Base-by-base conservation (phyloP, 1,139 yeast species). In the Hemisphaericaspora xylofermentans region DNA sequence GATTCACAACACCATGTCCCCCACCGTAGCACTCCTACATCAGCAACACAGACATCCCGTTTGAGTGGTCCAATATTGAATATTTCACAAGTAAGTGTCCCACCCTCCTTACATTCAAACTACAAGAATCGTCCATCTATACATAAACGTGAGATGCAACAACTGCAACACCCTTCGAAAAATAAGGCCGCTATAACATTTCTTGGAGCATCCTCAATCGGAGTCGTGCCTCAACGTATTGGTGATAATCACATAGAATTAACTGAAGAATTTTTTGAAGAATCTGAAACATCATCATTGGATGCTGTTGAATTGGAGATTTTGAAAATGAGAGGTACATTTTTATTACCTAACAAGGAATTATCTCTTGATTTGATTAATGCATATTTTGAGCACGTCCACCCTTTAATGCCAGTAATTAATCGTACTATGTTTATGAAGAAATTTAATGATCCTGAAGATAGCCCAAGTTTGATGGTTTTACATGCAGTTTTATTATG, bases 331-430 rank as follows among this genome's bases (percentile, higher is more conserved):
- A 68, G 86, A 45, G 94, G 94, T 2, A 88, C 93, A 4, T 85
- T 86, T 53, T 63, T 77, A 36, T 60, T 86, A 32, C 95, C 95
- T 0, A 76, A 80, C 21, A 66, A 74, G 35, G 80, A 76, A 34
- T 66, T 84, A 14, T 76, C 87, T 42, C 78, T 78, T 50, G 85
- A 80, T 50, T 68, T 83, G 47, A 74, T 87, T 33, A 72, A 80
- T 38, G 68, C 78, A 33, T 87, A 74, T 60, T 87, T 87, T 53
- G 79, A 76, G 41, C 77, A 77, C 46, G 79, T 84, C 37, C 88
- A 84, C 48, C 89, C 89, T 1, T 58, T 78, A 34, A 77, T 83
- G 64, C 95, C 95, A 2, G 76, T 85, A n/a, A 67, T 87, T 41
- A 80, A 85, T 61, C 67, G 83, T 36, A 68, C 80, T 0, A 74